Conservation (phyloP, 2,329 filamentous ascomycete species). For the Chrysosporium queenslandicum region DNA sequence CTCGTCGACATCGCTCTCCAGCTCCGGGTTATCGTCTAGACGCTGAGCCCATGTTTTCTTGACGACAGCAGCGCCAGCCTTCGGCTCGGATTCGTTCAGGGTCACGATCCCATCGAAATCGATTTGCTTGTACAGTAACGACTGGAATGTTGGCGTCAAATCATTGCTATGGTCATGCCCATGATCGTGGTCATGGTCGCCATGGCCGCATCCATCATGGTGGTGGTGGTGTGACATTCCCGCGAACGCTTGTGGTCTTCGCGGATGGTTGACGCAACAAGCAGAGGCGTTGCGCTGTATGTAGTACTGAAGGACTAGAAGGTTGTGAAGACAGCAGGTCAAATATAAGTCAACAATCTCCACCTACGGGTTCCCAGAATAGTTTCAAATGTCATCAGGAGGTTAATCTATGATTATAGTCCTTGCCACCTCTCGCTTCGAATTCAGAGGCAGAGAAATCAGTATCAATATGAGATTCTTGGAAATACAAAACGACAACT, state of each 20-base stretch:
- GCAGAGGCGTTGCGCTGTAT: too few species aligned
- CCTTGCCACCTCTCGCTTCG: background rate
- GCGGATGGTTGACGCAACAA: background rate
- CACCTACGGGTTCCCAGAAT: too few species aligned
- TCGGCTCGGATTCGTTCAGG: slow-evolving; percentile 64
- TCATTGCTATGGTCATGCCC: slow-evolving; percentile 85
- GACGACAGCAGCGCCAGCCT: slow-evolving; percentile 63
- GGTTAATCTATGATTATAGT: too few species aligned
- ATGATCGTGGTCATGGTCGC: slow-evolving; percentile 41
- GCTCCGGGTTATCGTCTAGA: slow-evolving; percentile 58
- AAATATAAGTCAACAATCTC: too few species aligned
- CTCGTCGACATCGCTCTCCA: slow-evolving; percentile 80
- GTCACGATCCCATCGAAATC: slow-evolving; percentile 77
- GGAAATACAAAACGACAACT: background rate
- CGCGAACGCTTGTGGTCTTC: background rate
- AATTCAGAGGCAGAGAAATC: background rate
- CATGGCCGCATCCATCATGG: slow-evolving; percentile 30
- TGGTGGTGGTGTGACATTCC: slow-evolving; percentile 28
- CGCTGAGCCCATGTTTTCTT: slow-evolving; percentile 88
- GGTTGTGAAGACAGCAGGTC: too few species aligned
- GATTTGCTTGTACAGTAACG: slow-evolving; percentile 83
- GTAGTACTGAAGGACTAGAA: too few species aligned
- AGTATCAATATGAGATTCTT: background rate
- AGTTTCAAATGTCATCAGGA: too few species aligned
- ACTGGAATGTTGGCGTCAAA: slow-evolving; percentile 80